Percentiles rank a stretch among this genome's conserved stretches.
Evolutionary conservation across 805 yeast species (phyloP).

Genomic region (Nakazawaea laoshanensis): DNA sequence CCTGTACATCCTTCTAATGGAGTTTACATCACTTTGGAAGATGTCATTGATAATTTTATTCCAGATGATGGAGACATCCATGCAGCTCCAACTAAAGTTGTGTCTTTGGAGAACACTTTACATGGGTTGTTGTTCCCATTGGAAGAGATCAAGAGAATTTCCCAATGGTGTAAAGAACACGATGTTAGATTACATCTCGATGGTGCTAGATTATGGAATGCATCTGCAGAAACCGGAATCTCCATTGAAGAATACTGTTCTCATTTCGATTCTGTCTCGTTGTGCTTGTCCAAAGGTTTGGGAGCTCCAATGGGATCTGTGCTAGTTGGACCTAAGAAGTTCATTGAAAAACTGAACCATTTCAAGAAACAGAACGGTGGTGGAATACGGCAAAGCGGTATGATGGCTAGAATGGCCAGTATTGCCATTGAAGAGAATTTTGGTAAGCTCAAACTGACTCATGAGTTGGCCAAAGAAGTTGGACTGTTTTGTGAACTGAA

Average conservation of each 20-base stretch:
- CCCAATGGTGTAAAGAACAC: slow-evolving; percentile 56
- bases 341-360: slow-evolving; percentile 68
- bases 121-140: slow-evolving; percentile 78
- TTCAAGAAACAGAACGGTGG: slow-evolving; percentile 92
- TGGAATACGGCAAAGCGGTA: slow-evolving; percentile 84
- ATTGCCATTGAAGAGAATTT: slow-evolving; percentile 70
- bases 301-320: slow-evolving; percentile 94
- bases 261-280: slow-evolving; percentile 80
- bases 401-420: slow-evolving; percentile 74
- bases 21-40: slow-evolving; percentile 69
- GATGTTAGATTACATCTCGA: slow-evolving; percentile 70
- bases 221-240: slow-evolving; percentile 66
- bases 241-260: slow-evolving; percentile 63
- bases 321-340: slow-evolving; percentile 55
- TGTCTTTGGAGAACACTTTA: slow-evolving; percentile 82
- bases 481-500: slow-evolving; percentile 40
- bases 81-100: slow-evolving; percentile 77
- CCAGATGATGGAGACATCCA: slow-evolving; percentile 81
- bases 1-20: slow-evolving; percentile 79
- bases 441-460: slow-evolving; percentile 42
- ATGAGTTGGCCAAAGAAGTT: slow-evolving; percentile 42
- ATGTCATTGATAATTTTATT: slow-evolving; percentile 50
- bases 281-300: slow-evolving; percentile 81
- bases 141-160: slow-evolving; percentile 67
- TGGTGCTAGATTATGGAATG: slow-evolving; percentile 95